phyloP scores from a whole-genome alignment of 1,139 yeast genomes.

The Pichia terricola region DNA sequence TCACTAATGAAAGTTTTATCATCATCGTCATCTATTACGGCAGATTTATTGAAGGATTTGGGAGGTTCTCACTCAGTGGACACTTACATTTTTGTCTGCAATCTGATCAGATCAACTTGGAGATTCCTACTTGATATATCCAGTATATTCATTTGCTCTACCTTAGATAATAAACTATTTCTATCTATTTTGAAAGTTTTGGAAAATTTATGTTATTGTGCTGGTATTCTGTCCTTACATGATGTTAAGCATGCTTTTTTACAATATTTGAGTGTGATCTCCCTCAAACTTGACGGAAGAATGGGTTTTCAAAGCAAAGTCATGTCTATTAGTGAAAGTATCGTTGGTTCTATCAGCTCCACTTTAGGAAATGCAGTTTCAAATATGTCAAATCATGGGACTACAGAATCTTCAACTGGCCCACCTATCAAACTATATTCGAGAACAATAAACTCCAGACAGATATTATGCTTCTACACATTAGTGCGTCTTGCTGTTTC shows the following conservation, averaged over 20 bases:
- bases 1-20: constrained; percentile 27
- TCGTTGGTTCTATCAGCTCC: constrained; percentile 50
- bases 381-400: constrained; percentile 15
- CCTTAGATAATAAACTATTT: constrained; percentile 60
- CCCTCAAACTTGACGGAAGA: constrained; percentile 33
- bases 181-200: constrained; percentile 58
- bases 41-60: no score
- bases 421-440: constrained; percentile 25
- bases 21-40: constrained; percentile 2
- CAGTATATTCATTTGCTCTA: constrained; percentile 47
- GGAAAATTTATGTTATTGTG: constrained; percentile 72
- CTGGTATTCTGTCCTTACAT: constrained; percentile 59
- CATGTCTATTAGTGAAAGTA: constrained; percentile 49
- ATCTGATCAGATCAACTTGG: constrained; percentile 37
- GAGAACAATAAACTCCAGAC: constrained; percentile 48
- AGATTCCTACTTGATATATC: constrained; percentile 38
- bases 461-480: constrained; percentile 72
- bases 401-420: not conserved
- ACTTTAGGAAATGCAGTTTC: constrained; percentile 28
- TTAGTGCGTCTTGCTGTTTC: constrained; percentile 67
- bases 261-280: constrained; percentile 44
- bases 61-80: no score
- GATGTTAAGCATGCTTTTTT: constrained; percentile 54
- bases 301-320: constrained; percentile 23
- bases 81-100: constrained; percentile 32